Base-by-base conservation (phyloP, 2,329 filamentous ascomycete genomes). In the Chlorencoelia australis region DNA sequence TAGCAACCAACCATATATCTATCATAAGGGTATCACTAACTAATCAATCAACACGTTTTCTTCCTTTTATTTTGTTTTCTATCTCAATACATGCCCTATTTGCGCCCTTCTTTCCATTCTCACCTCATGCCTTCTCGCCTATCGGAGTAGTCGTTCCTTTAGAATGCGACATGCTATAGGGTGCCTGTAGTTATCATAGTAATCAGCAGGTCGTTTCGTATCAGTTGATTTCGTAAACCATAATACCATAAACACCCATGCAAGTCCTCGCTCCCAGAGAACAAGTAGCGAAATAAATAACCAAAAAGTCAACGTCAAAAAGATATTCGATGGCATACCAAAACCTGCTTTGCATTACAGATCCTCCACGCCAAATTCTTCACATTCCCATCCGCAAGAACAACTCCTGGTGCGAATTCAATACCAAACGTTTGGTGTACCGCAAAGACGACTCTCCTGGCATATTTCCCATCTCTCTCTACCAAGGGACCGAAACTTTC, bases 371-470 rank as follows among this genome's bases (percentile, higher is more conserved):
- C 87, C 45, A 98, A 65, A 56, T 94, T 94, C 54, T 73, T 76
- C 41, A 96, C 83, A 49, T 80, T 93, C 5, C 91, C 86, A 62
- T 98, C 91, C 0, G 88, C 87, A 35, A 83, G 77, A 20, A 98
- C 91, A 1, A 96, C 89, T 29, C 86, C 85, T 0, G 88, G 81
- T 2, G 91, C 85, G 55, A 98, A 88, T 58, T 98, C 91, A 42
- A 98, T 83, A 34, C 88, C 91, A 58, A 98, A 93, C 87, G 95
- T 95, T 57, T 94, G 83, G 45, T 84, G 82, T 18, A 98, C 85
- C 4, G 88, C 91, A 59, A 94, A 96, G 0, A 96, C 88, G 8
- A 96, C 82, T 27, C 91, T 68, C 59, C 79, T 84, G 1, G 89
- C 82, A 51, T 87, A 96, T 59, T 94, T 95, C 45, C 80, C 75